Conservation (phyloP, 768 basidiomycete genomes). For the Hericium coralloides region DNA sequence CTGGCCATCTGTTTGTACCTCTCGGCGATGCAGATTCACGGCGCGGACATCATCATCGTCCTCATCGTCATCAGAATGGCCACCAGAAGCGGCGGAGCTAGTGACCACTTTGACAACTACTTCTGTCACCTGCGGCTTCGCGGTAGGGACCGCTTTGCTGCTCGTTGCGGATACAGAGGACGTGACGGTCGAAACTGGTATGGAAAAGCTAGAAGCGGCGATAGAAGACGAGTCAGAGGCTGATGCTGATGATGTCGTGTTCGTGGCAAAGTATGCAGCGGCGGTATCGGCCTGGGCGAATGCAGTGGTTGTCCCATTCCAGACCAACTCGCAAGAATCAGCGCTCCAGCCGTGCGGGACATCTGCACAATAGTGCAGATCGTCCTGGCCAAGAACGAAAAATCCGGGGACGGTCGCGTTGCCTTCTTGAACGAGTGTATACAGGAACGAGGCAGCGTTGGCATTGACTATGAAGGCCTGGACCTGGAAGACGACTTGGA, state of each 20-base stretch:
- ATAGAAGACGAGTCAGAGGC: conserved; percentile 4
- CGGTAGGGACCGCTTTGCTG: neutral
- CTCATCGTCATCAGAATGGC: too few species aligned
- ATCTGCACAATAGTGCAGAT: conserved; percentile 47
- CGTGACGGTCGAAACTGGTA: neutral
- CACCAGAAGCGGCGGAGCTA: neutral
- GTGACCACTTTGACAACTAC: neutral
- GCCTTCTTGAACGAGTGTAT: conserved; percentile 40
- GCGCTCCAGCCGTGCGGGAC: conserved; percentile 31
- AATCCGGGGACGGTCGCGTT: conserved; percentile 40
- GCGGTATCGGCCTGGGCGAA: conserved; percentile 14
- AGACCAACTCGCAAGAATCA: conserved; percentile 43
- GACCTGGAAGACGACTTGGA: conserved; percentile 64
- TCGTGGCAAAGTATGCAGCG: neutral
- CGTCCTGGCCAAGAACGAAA: conserved; percentile 38
- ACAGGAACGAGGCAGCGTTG: conserved; percentile 44
- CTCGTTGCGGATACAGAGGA: neutral
- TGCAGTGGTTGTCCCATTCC: conserved; percentile 30
- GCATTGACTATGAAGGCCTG: conserved; percentile 59
- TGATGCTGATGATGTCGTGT: neutral
- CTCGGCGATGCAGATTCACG: neutral
- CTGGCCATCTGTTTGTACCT: conserved; percentile 5
- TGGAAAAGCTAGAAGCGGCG: conserved; percentile 3
- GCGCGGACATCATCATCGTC: too few species aligned
- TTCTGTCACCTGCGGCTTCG: neutral